Base-by-base conservation (phyloP, 2,329 filamentous ascomycete genomes). In the Penicillium sp. region DNA sequence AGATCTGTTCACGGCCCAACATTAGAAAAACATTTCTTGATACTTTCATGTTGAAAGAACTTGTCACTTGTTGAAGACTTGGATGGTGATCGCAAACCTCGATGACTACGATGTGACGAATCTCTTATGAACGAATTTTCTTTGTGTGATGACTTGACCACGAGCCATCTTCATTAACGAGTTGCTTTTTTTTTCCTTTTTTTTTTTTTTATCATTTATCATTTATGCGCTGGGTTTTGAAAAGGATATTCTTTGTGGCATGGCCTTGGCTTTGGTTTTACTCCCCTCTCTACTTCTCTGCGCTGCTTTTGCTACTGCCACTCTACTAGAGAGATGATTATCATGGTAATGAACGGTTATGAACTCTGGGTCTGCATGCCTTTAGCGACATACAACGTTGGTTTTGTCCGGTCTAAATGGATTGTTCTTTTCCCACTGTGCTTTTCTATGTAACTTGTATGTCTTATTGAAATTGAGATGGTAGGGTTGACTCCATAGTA, bases 91-190 rank as follows among this genome's bases (percentile, higher is more conserved):
- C n/a, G 39, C 27, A 50, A 39, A 55, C 49, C 64, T 67, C 68
- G 61, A 71, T 61, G 70, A 72, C 71, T 66, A 72, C 70, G 70
- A 73, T 68, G 68, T 67, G 61, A 73, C 71, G 71, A 72, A 72
- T 72, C 64, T 71, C 61, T 65, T 72, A 61, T 61, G 50, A 57
- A 67, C 62, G 65, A 67, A 65, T 67, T 49, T 65, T 62, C 55
- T 64, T 62, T 65, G 62, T 66, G 58, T 60, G 60, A 39, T 46
- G 54, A 40, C 49, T 46, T 60, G 50, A 61, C 60, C 15, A 51
- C 27, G 49, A 51, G 50, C 40, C 50, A 46, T 52, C 50, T 45
- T 55, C 50, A 50, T 46, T 59, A 57, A 57, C 41, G 49, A 48
- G 34, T 50, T 52, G 19, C 48, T 55, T n/a, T 47, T 27, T 27